Evolutionary conservation across 176 grass and related monocot species (phyloP).

Genomic region (Oryza longistaminata): DNA sequence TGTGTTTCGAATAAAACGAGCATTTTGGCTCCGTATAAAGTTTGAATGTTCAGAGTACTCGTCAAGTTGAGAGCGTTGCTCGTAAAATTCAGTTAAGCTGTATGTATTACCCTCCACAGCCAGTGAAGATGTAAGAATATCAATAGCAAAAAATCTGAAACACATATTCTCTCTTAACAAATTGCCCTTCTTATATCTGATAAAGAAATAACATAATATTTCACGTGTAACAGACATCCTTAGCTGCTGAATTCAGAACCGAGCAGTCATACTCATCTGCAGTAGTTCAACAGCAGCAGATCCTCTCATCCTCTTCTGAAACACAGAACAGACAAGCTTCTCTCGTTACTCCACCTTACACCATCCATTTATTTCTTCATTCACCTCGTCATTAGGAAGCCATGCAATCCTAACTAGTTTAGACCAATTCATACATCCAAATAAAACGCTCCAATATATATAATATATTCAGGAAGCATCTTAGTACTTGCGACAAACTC

Average conservation of each 20-base stretch:
- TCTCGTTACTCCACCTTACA: not conserved
- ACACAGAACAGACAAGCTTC: not conserved
- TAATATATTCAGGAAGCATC: not conserved
- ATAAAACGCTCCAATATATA: not conserved
- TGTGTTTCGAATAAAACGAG: not conserved
- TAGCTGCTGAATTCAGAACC: not conserved
- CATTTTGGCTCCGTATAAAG: not conserved
- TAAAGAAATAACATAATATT: not conserved
- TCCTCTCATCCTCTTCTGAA: not conserved
- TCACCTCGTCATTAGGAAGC: not conserved
- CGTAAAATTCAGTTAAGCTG: too few relatives aligned
- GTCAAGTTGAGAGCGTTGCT: too few relatives aligned
- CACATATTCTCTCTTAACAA: too few relatives aligned
- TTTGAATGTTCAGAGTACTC: too few relatives aligned
- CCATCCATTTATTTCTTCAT: not conserved
- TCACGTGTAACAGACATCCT: not conserved
- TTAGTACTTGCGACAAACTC: not conserved
- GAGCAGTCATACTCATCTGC: not conserved
- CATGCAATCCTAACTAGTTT: not conserved
- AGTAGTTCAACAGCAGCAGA: not conserved
- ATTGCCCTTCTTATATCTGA: too few relatives aligned
- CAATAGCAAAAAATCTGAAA: too few relatives aligned
- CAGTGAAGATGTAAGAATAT: too few relatives aligned
- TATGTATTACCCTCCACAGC: too few relatives aligned
- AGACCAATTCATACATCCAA: not conserved